Evolutionary conservation across 2,329 filamentous ascomycete species (phyloP), one percentile per base, ranked within the genome.

Genomic region (Trichoderma sp.): DNA sequence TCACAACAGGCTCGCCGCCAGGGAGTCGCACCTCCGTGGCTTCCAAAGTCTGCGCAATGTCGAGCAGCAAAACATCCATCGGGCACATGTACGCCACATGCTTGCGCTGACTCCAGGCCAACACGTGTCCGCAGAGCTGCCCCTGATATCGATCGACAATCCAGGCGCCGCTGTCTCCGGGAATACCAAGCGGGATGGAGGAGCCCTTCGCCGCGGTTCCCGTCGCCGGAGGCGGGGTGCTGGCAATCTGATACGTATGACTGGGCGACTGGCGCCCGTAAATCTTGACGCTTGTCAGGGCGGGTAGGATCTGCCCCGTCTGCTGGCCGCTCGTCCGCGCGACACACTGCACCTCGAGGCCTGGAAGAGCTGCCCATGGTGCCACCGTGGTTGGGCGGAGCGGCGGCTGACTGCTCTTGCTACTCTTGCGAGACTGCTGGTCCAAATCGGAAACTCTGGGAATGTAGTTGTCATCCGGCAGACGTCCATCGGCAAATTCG

Each of bases 151-250:
- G 89, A 70, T 94, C 91, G 17, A 97, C 88, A 4, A 98, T 87
- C 94, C 94, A 98, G 0, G 94, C 94, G 4, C 94, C 94, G 7
- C 90, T 94, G 75, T 98, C 94, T 19, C 94, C 94, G 2, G 93
- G 93, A 14, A 95, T 87, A 2, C 87, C 87, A 28, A 89, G 80
- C 0, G 83, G 79, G 0, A 76, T 70, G 0, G 66, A 44, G 24
- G 71, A 24, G 21, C 21, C 68, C 12, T 58, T 58, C 10, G 66
- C 69, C 39, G 67, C 69, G 6, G 64, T 58, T 7, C 50, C 44
- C 14, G 30, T 10, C 26, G 47, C 30, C 2, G 61, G 15, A 0
- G 73, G 67, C 1, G 75, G 68, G 5, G 73, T 73, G 47, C 83
- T 83, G 7, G 81, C 80, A 19, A 89, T 79, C 69, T 88, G 85